Evolutionary conservation across 768 basidiomycete species (phyloP).

Genomic region (Xerocomellus dryophilus): DNA sequence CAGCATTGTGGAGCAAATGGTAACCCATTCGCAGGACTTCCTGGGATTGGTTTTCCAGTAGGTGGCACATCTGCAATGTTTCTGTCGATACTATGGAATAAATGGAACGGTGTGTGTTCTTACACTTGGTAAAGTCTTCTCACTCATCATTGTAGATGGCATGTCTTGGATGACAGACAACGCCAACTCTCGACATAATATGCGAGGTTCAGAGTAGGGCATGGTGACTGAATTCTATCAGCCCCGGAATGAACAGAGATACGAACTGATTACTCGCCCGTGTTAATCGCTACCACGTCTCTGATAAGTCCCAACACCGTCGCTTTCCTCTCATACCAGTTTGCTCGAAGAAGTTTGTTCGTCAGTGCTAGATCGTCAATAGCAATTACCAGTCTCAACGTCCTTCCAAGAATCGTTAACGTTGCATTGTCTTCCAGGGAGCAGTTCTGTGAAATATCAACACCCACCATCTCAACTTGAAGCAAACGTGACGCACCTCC

Average conservation of each 20-base stretch:
- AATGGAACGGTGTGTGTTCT: constrained; percentile 8
- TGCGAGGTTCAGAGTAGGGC: constrained; percentile 53
- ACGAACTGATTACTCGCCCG: constrained; percentile 41
- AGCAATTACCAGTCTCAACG: constrained; percentile 60
- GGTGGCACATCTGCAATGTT: constrained; percentile 65
- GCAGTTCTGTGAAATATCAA: constrained; percentile 46
- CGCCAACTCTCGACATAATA: constrained; percentile 63
- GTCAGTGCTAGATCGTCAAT: constrained; percentile 68
- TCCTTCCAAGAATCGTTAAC: constrained; percentile 63
- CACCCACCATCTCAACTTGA: neutral
- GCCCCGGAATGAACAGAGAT: neutral
- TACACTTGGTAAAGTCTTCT: constrained; percentile 64
- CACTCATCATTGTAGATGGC: constrained; percentile 58
- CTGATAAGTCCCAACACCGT: constrained; percentile 56
- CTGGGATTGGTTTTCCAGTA: constrained; percentile 60
- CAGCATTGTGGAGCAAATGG: constrained; percentile 63
- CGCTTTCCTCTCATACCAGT: constrained; percentile 61
- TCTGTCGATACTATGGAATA: neutral
- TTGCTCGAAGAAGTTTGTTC: constrained; percentile 69
- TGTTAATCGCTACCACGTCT: constrained; percentile 51
- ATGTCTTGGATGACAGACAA: constrained; percentile 67
- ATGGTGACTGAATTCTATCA: constrained; percentile 9
- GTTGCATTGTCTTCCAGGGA: constrained; percentile 56
- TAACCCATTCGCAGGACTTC: constrained; percentile 80
- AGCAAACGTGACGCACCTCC: constrained; percentile 53